These are phyloP conservation scores for Leptographium radiaticola DNA, from an alignment of 2,329 filamentous ascomycete species.

Conservation along the genomic window DNA sequence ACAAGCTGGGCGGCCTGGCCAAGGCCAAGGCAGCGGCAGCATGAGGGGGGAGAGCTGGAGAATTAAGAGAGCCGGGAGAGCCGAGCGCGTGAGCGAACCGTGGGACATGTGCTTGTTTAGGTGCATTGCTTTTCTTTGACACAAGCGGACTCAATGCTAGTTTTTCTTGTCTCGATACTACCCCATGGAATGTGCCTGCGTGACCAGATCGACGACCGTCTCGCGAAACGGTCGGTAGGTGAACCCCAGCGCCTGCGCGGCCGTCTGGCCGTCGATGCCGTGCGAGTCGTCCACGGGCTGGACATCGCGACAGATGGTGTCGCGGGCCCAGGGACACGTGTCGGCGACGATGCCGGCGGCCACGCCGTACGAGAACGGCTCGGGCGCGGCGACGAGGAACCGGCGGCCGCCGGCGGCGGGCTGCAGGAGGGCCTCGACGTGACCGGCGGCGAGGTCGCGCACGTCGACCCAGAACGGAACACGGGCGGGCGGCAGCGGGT, in stretches of 20 bases:
- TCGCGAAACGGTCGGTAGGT: constrained; percentile 5
- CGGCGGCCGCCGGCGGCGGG: constrained; percentile 13
- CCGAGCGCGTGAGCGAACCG: no score
- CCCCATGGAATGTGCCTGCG: constrained; percentile 31
- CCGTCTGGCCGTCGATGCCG: constrained; percentile 6
- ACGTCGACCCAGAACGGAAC: constrained; percentile 10
- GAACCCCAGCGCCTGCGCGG: constrained; percentile 3
- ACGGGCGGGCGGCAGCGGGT: constrained; percentile 10
- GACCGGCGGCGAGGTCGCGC: constrained; percentile 6
- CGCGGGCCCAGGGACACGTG: constrained; percentile 24
- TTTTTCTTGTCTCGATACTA: no score
- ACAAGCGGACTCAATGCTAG: no score
- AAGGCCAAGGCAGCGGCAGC: not conserved
- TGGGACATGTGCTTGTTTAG: no score
- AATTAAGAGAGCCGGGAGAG: no score
- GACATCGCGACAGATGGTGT: constrained; percentile 1
- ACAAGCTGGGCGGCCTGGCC: constrained; percentile 9
- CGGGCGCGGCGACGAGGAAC: constrained; percentile 20
- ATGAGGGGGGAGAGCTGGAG: no score
- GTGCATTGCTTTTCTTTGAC: no score
- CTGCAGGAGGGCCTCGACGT: constrained; percentile 5
- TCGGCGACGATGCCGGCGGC: constrained; percentile 28
- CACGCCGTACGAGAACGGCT: constrained; percentile 31
- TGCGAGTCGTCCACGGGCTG: constrained; percentile 6
- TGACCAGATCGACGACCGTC: constrained; percentile 16